Evolutionary conservation across 352 stramenopile genomes (phyloP).

Genomic region (Aphanomyces invadans): DNA sequence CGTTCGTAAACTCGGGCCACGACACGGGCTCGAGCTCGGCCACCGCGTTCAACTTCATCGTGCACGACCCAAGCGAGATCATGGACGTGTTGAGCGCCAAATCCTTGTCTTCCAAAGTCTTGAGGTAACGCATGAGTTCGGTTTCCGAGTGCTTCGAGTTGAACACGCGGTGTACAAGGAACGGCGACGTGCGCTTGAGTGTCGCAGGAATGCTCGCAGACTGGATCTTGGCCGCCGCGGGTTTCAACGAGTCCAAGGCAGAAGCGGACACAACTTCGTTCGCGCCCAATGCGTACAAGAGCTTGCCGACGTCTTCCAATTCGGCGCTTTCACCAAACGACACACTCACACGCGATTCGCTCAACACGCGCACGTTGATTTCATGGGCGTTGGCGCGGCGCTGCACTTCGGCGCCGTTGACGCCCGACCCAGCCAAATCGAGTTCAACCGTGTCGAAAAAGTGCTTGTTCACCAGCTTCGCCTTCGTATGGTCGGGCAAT

Average conservation of each 20-base stretch:
- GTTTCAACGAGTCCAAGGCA: conserved; percentile 33
- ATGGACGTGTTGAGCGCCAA: conserved; percentile 98
- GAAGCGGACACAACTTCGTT: conserved; percentile 25
- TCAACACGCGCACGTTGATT: conserved; percentile 84
- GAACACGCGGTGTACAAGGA: conserved; percentile 95
- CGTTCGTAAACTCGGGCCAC: conserved; percentile 95
- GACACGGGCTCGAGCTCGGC: conserved; percentile 96
- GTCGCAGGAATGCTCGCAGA: conserved; percentile 47
- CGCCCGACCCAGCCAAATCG: conserved; percentile 72
- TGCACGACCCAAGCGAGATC: conserved; percentile 99
- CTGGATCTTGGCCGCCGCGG: conserved; percentile 49
- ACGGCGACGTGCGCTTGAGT: conserved; percentile 59
- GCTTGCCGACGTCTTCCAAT: conserved; percentile 77
- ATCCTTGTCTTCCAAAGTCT: conserved; percentile 97
- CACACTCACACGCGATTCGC: conserved; percentile 84
- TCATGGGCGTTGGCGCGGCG: conserved; percentile 50
- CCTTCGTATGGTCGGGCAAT: conserved; percentile 76
- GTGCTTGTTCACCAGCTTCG: conserved; percentile 49
- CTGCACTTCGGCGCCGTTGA: conserved; percentile 72
- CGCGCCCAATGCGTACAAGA: conserved; percentile 79
- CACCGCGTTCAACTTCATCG: conserved; percentile 99
- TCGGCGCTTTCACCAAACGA: conserved; percentile 96
- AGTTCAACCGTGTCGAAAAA: conserved; percentile 98
- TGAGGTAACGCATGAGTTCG: conserved; percentile 94
- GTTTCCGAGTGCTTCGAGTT: conserved; percentile 96